Base-by-base conservation (phyloP, 2,329 filamentous ascomycete species). In the Polytolypa hystricis region DNA sequence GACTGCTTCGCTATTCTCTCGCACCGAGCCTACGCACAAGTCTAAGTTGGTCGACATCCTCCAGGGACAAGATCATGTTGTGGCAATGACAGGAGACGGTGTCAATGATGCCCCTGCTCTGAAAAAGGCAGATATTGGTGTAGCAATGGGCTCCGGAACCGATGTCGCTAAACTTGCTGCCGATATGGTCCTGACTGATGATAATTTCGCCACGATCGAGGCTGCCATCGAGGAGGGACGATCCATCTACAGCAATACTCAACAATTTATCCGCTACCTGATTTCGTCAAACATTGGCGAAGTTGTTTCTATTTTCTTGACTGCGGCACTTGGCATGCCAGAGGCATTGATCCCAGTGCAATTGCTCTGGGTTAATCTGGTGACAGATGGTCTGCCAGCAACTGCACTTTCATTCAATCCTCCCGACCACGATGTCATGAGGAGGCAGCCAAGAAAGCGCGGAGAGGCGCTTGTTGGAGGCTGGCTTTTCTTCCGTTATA, bases 211-310 rank as follows among this genome's bases (percentile, higher is more conserved):
- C 43, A 98, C 91, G 3, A 98, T 98, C 49, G 84, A 94, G 59
- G 72, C 85, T 38, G 91, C 91, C 33, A 87, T 98, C 45, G 91
- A 98, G 60, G 91, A 98, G 65, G 91, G 91, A 37, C 82, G 91
- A 44, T 87, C 87, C 45, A 98, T 98, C 65, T 98, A 95, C 74
- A 96, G 91, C 79, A 98, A 98, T 71, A 98, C 91, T 4, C 91
- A 98, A 59, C 91, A 98, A 60, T 98, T 98, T 64, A 98, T 98
- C 64, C 84, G 93, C 33, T 98, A 98, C 61, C 74, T 98, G 43
- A 98, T 98, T 60, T 96, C 89, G 6, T 96, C 89, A 46, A 98
- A 98, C 68, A 98, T 98, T 48, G 93, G 91, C 52, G 91, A 98
- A 61, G 91, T 98, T 23, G 91, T 98, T 23, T 96, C 91, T 7